These are phyloP conservation scores for Cryptococcus hybrid DNA, from an alignment of 1,284 basidiomycete species.

Conservation along the genomic window DNA sequence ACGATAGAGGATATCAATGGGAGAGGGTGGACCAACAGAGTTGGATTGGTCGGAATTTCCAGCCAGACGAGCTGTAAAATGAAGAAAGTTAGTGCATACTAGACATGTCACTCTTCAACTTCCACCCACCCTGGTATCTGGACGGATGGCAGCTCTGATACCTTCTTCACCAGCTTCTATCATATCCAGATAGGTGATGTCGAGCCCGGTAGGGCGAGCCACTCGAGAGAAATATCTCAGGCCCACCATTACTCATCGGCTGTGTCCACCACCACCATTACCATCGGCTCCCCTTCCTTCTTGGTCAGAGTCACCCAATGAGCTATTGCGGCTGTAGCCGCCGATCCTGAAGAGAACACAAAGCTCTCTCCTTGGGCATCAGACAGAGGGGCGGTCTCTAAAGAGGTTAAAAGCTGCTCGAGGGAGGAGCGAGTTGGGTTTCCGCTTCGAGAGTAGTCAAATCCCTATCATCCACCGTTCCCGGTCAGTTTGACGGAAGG, in stretches of 20 bases:
- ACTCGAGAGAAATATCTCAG: slow-evolving; percentile 79
- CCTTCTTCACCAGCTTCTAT: slow-evolving; percentile 65
- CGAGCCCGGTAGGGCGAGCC: slow-evolving; percentile 65
- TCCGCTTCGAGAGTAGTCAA: slow-evolving; percentile 83
- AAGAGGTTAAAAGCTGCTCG: slow-evolving; percentile 65
- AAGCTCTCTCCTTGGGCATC: slow-evolving; percentile 67
- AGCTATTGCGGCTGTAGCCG: slow-evolving; percentile 80
- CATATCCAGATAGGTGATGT: slow-evolving; percentile 82
- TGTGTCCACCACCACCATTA: slow-evolving; percentile 59
- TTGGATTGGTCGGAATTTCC: slow-evolving; percentile 94
- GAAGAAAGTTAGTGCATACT: neutral
- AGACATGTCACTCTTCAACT: slow-evolving; percentile 4
- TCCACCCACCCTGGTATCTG: slow-evolving; percentile 73
- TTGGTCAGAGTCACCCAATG: slow-evolving; percentile 58
- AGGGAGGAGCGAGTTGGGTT: slow-evolving; percentile 86
- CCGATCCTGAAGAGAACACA: slow-evolving; percentile 81
- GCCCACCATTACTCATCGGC: too few species aligned
- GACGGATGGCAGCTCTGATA: slow-evolving; percentile 63
- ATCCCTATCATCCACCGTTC: slow-evolving; percentile 58
- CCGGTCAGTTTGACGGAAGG: neutral
- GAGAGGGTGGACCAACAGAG: slow-evolving; percentile 59
- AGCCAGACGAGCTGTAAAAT: slow-evolving; percentile 81
- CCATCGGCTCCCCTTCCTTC: slow-evolving; percentile 35
- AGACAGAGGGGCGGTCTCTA: slow-evolving; percentile 55
- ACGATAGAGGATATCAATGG: slow-evolving; percentile 74